Evolutionary conservation across 208 protist genomes (phyloP).

Genomic region (Trypanosoma mega): DNA sequence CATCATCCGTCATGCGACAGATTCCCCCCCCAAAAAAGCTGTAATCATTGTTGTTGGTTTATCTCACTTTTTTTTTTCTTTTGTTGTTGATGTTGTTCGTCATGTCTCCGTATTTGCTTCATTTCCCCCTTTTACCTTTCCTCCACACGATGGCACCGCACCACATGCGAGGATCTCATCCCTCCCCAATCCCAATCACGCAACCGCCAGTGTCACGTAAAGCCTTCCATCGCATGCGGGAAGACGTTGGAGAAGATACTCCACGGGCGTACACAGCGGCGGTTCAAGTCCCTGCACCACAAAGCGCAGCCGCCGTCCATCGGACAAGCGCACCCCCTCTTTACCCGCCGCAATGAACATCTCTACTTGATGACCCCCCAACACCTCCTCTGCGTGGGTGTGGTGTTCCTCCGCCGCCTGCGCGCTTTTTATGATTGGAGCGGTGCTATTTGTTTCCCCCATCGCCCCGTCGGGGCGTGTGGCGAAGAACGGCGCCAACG

Average conservation of each 20-base stretch:
- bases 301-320: conserved; percentile 41
- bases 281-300: conserved; percentile 59
- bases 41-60: not conserved
- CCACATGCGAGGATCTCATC: conserved; percentile 10
- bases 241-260: conserved; percentile 56
- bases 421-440: too few relatives aligned
- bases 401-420: too few relatives aligned
- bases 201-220: conserved; percentile 47
- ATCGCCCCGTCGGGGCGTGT: too few relatives aligned
- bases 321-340: not conserved
- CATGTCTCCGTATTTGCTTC: too few relatives aligned
- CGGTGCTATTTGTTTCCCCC: too few relatives aligned
- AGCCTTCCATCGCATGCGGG: conserved; percentile 58
- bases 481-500: too few relatives aligned
- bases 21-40: too few relatives aligned
- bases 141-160: too few relatives aligned
- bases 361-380: too few relatives aligned
- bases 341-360: not conserved
- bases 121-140: too few relatives aligned
- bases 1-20: conserved; percentile 1
- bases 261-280: conserved; percentile 44
- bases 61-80: not conserved
- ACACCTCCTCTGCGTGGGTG: too few relatives aligned
- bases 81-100: too few relatives aligned
- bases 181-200: conserved; percentile 2